Conservation (phyloP, 306 rosid genomes). For the Pachyrhizus erosus region DNA sequence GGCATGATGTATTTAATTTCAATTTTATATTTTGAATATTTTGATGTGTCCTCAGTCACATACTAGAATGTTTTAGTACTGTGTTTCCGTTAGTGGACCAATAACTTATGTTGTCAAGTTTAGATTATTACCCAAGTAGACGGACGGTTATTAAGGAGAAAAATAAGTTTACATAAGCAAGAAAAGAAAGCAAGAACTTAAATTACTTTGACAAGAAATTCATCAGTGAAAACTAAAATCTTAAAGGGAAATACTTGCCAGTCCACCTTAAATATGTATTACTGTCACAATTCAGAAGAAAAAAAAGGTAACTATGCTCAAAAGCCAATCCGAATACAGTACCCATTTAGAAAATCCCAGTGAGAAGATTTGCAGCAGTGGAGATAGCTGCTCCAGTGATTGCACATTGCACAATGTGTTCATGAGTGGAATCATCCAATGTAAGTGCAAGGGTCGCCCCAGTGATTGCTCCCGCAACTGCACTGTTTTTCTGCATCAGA, state of each 20-base stretch:
- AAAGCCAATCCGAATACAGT: slow-evolving; percentile 11
- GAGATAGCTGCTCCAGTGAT: slow-evolving; percentile 95
- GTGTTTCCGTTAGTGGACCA: background rate
- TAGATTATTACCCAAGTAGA: background rate
- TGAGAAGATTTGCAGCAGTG: slow-evolving; percentile 85
- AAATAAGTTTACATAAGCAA: slow-evolving; percentile 8
- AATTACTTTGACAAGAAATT: background rate
- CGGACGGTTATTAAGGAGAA: background rate
- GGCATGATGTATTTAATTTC: background rate
- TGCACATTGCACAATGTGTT: slow-evolving; percentile 82
- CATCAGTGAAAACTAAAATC: background rate
- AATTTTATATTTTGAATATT: background rate
- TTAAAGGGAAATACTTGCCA: slow-evolving; percentile 26
- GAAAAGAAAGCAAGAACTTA: background rate
- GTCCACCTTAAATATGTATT: slow-evolving; percentile 23
- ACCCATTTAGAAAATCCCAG: slow-evolving; percentile 62
- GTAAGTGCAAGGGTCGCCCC: slow-evolving; percentile 88
- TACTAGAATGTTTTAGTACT: no score
- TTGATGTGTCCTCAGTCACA: background rate
- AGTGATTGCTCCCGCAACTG: slow-evolving; percentile 86
- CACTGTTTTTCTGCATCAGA: slow-evolving; percentile 88
- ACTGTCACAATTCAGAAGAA: slow-evolving; percentile 24
- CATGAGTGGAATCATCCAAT: slow-evolving; percentile 67
- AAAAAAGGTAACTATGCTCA: background rate
- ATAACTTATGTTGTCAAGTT: background rate